These are phyloP conservation scores for Fusarium sp. DNA, from an alignment of 2,329 filamentous ascomycete genomes.

Conservation along the genomic window DNA sequence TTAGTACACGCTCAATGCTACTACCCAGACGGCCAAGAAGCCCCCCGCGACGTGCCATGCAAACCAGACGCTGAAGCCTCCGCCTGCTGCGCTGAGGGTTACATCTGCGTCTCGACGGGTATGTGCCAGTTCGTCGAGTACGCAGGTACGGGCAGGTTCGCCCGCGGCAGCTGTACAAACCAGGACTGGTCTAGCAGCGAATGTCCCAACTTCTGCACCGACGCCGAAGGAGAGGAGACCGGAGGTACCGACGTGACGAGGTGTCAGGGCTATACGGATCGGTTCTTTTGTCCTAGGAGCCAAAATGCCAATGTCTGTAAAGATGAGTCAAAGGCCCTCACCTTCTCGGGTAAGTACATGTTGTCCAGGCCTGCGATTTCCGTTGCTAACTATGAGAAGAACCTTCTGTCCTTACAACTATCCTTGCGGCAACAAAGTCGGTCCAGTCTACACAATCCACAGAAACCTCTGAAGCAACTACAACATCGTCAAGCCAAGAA, in stretches of 20 bases:
- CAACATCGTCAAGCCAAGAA: background rate
- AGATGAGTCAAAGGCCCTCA: background rate
- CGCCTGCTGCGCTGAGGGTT: background rate
- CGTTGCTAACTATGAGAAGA: background rate
- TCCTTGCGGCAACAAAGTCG: background rate
- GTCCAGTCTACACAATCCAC: background rate
- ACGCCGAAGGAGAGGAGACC: background rate
- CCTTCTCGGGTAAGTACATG: background rate
- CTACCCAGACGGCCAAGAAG: background rate
- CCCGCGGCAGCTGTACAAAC: background rate
- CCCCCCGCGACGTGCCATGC: background rate
- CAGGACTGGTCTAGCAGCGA: background rate
- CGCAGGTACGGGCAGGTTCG: background rate
- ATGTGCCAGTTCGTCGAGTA: background rate
- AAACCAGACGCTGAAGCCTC: background rate
- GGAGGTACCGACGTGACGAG: background rate
- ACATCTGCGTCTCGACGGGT: background rate
- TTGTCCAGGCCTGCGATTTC: background rate
- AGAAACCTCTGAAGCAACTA: background rate
- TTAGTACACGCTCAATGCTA: background rate
- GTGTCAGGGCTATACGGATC: background rate
- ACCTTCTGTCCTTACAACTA: background rate
- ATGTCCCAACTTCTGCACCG: background rate
- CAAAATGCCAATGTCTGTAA: background rate
- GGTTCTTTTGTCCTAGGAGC: background rate